A percentile compares a stretch with the other conserved stretches of the same genome.
These are phyloP conservation scores for Zymoseptoria passerinii DNA, from an alignment of 2,329 filamentous ascomycete genomes.

Conservation along the genomic window DNA sequence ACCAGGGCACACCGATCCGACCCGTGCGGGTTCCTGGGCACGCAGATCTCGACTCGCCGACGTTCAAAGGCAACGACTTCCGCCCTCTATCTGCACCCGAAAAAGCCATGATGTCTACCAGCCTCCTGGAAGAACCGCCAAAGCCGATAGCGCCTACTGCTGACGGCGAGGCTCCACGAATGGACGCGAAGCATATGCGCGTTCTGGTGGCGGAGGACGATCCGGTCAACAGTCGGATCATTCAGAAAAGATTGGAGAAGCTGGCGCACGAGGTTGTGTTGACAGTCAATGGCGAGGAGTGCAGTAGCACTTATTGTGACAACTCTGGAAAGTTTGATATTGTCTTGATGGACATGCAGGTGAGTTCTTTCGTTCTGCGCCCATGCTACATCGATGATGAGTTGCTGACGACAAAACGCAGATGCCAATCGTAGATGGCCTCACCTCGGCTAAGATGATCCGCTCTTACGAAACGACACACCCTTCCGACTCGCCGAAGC, in stretches of 20 bases:
- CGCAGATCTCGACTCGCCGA: neutral
- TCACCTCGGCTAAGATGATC: constrained; percentile 76
- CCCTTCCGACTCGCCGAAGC: constrained; percentile 22
- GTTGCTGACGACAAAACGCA: constrained; percentile 28
- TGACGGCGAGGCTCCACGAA: constrained; percentile 1
- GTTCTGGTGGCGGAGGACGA: constrained; percentile 83
- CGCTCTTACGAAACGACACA: constrained; percentile 57
- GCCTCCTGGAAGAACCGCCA: neutral
- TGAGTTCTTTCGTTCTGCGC: constrained; percentile 34
- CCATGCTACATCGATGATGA: constrained; percentile 9
- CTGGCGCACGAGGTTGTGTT: constrained; percentile 62
- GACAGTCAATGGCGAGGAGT: constrained; percentile 78
- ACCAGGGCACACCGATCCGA: constrained; percentile 36
- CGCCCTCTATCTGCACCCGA: neutral
- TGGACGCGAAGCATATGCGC: constrained; percentile 42
- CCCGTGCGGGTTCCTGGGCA: constrained; percentile 41
- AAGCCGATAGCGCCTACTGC: neutral
- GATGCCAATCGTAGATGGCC: constrained; percentile 89
- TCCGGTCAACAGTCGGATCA: constrained; percentile 73
- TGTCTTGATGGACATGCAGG: constrained; percentile 89
- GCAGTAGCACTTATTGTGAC: constrained; percentile 61
- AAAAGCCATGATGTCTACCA: neutral
- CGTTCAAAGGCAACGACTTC: constrained; percentile 20
- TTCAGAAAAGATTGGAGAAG: constrained; percentile 72
- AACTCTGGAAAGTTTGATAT: constrained; percentile 60